phyloP scores from a whole-genome alignment of 805 yeast species.

The Wickerhamiella azymoides region DNA sequence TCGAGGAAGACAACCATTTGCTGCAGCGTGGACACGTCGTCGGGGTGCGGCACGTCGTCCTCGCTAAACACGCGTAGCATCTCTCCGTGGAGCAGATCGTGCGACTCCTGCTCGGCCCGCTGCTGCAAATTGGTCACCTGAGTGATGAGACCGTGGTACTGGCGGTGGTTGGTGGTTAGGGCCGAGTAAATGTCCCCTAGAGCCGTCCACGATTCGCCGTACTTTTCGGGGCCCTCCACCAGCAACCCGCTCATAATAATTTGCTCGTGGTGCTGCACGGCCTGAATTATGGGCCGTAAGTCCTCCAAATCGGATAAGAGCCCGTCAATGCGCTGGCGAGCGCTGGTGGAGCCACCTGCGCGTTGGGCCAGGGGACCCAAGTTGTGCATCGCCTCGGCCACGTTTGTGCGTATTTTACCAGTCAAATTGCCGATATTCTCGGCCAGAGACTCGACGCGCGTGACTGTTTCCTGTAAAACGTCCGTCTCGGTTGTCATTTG shows the following conservation, averaged over 20 bases:
- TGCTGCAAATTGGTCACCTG: not conserved
- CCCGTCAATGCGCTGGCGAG: not conserved
- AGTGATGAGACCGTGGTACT: not conserved
- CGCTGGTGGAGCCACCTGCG: constrained; percentile 34
- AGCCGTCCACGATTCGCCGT: constrained; percentile 28
- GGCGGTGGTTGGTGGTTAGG: not conserved
- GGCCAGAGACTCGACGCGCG: constrained; percentile 44
- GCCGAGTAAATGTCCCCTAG: constrained; percentile 14
- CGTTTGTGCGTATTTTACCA: constrained; percentile 36
- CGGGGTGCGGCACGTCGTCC: not conserved
- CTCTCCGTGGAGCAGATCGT: not conserved
- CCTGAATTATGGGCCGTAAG: constrained; percentile 16
- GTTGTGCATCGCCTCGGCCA: constrained; percentile 43
- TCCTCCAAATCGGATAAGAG: not conserved
- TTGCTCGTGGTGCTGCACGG: constrained; percentile 41
- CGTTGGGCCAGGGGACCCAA: constrained; percentile 60
- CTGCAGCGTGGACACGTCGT: not conserved
- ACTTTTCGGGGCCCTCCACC: constrained; percentile 21
- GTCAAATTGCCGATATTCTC: constrained; percentile 41
- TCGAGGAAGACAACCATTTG: not conserved
- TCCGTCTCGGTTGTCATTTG: constrained; percentile 40
- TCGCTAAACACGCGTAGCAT: constrained; percentile 1
- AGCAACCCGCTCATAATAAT: constrained; percentile 20
- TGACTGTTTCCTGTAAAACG: constrained; percentile 61
- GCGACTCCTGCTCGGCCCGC: not conserved